Conservation (phyloP, 345 rosid species). For the Psidium friedrichsthalianum region DNA sequence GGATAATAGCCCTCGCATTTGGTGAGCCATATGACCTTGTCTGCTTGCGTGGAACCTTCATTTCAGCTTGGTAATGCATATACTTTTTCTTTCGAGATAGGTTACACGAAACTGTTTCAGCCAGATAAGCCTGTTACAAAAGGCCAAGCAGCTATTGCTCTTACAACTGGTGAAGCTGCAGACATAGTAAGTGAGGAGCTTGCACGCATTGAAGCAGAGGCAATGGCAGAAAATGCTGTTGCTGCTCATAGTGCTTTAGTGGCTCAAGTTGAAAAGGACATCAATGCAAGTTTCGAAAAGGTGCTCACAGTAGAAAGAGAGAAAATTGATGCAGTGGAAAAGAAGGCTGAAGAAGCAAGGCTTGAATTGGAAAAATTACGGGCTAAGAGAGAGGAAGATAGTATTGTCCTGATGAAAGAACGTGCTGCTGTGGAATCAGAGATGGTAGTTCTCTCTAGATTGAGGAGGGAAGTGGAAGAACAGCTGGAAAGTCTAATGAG, state of each 20-base stretch:
- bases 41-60: slow-evolving; percentile 1
- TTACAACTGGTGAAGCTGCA: slow-evolving; percentile 74
- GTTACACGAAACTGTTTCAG: slow-evolving; percentile 83
- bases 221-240: slow-evolving; percentile 84
- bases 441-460: slow-evolving; percentile 64
- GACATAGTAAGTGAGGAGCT: slow-evolving; percentile 78
- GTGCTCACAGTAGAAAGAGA: slow-evolving; percentile 64
- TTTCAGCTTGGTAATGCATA: slow-evolving; percentile 5
- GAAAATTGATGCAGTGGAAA: slow-evolving; percentile 57
- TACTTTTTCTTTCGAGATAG: slow-evolving; percentile 14
- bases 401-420: slow-evolving; percentile 49
- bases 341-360: slow-evolving; percentile 78
- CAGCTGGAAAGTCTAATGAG: slow-evolving; percentile 54
- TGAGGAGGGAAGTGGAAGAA: slow-evolving; percentile 64
- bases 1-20: slow-evolving; percentile 79
- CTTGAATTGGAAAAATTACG: slow-evolving; percentile 49
- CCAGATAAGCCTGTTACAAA: slow-evolving; percentile 92
- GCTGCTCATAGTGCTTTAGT: slow-evolving; percentile 64
- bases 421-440: slow-evolving; percentile 65
- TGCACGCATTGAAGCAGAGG: slow-evolving; percentile 85
- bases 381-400: slow-evolving; percentile 66
- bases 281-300: slow-evolving; percentile 66
- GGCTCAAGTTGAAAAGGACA: slow-evolving; percentile 74
- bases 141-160: slow-evolving; percentile 91
- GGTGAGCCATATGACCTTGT: slow-evolving; percentile 41